These are phyloP conservation scores for Amanita fuliginea DNA, from an alignment of 768 basidiomycete species.

Conservation along the genomic window DNA sequence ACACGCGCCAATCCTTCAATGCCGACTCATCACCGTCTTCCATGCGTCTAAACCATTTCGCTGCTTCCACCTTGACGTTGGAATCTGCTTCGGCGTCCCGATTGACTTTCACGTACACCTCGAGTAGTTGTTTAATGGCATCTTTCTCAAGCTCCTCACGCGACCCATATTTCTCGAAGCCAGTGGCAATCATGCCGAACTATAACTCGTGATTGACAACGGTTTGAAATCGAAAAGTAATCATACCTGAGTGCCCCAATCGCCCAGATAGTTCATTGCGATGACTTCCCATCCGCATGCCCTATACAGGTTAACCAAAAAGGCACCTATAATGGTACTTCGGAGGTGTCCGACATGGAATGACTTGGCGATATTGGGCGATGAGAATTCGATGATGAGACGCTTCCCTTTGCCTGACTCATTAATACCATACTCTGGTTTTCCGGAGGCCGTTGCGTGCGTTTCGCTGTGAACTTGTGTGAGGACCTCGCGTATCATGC, in stretches of 20 bases:
- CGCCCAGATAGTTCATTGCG: slow-evolving; percentile 90
- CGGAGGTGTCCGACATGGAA: slow-evolving; percentile 97
- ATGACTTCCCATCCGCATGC: slow-evolving; percentile 90
- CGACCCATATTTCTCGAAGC: slow-evolving; percentile 87
- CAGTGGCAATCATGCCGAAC: slow-evolving; percentile 84
- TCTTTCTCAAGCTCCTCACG: slow-evolving; percentile 75
- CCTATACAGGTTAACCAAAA: slow-evolving; percentile 83
- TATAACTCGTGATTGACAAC: slow-evolving; percentile 14
- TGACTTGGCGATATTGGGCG: slow-evolving; percentile 95
- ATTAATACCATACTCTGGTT: slow-evolving; percentile 78
- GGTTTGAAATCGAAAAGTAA: not conserved
- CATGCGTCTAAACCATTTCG: slow-evolving; percentile 89
- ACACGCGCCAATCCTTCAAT: slow-evolving; percentile 81
- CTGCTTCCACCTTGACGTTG: slow-evolving; percentile 63
- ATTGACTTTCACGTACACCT: slow-evolving; percentile 93
- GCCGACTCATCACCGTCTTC: slow-evolving; percentile 84
- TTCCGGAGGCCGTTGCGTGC: slow-evolving; percentile 42
- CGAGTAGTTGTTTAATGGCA: slow-evolving; percentile 89
- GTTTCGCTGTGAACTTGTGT: slow-evolving; percentile 68
- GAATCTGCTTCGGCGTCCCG: slow-evolving; percentile 69
- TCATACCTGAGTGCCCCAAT: slow-evolving; percentile 92
- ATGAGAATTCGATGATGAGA: slow-evolving; percentile 84
- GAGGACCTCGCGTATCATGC: slow-evolving; percentile 56
- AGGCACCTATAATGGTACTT: slow-evolving; percentile 98
- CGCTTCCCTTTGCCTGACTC: slow-evolving; percentile 70